Base-by-base conservation (phyloP, 768 basidiomycete genomes). In the Leucosporidium creatinivorum region DNA sequence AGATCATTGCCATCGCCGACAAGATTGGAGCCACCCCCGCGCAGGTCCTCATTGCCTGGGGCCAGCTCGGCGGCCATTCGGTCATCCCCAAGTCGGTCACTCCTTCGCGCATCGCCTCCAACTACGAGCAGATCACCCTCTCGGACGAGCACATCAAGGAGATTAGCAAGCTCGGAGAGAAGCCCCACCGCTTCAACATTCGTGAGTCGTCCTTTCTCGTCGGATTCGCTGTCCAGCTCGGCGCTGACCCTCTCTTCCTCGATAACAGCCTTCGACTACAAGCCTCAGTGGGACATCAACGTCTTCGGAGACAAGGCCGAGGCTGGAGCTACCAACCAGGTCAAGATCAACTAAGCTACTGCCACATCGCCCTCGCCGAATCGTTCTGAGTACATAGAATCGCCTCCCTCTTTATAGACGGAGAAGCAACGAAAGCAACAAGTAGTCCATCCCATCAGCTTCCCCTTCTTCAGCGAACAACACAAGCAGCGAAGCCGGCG, bases 31-130 rank as follows among this genome's bases (percentile, higher is more conserved):
- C 85, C 8, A 87, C 87, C 1, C 80, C 88, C 7, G 90, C 89
- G 0, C 89, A 92, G 77, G 87, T 92, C 48, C 82, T 93, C 63
- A 79, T 94, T 68, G 88, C 89, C 0, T 93, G 89, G 89, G 87
- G 85, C 18, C 83, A 79, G 48, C 77, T 85, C 73, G 83, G 89
- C 51, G 91, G 89, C 18, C 88, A 86, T 77, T 86, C 85, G 9
- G 88, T 88, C 39, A 80, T 91, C 58, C 82, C 89, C 44, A 92
- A 91, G 80, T 89, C 87, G 12, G 88, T 91, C 49, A 89, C 85
- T 17, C 80, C 83, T 61, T 78, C 81, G 58, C 86, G 89, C 28
- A 87, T 90, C 75, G 78, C 81, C 60, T 83, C 78, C 66, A 90
- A 90, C 79, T 75, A 79, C 55, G 84, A 80, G 61, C 74, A 88